These are phyloP conservation scores for Trametes versicolor DNA, from an alignment of 1,284 basidiomycete species.

Conservation along the genomic window DNA sequence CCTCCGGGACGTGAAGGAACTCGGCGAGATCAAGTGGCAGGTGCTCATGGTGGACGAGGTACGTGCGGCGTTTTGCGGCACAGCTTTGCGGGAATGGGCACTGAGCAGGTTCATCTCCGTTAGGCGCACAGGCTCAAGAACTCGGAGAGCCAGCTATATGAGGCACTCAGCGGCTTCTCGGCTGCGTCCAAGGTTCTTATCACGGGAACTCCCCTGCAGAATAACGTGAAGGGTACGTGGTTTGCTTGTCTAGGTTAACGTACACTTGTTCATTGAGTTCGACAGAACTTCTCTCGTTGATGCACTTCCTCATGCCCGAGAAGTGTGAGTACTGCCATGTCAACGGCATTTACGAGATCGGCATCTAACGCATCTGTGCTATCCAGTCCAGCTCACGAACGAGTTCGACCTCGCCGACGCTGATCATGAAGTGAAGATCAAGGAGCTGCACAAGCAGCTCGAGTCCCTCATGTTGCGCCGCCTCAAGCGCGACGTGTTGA, in stretches of 20 bases:
- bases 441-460: slow-evolving; percentile 93
- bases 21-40: slow-evolving; percentile 98
- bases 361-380: slow-evolving; percentile 19
- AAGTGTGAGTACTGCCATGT: slow-evolving; percentile 73
- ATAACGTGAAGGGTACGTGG: slow-evolving; percentile 93
- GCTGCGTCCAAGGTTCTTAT: slow-evolving; percentile 95
- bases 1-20: slow-evolving; percentile 89
- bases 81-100: slow-evolving; percentile 20
- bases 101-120: slow-evolving; percentile 19
- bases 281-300: slow-evolving; percentile 91
- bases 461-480: slow-evolving; percentile 96
- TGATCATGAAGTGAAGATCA: slow-evolving; percentile 95
- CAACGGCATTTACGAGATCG: slow-evolving; percentile 11
- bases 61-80: slow-evolving; percentile 18
- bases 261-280: slow-evolving; percentile 17
- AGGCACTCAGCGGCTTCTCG: slow-evolving; percentile 90
- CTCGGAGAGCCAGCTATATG: slow-evolving; percentile 96
- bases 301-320: slow-evolving; percentile 99
- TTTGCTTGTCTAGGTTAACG: slow-evolving; percentile 21
- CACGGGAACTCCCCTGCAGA: slow-evolving; percentile 98
- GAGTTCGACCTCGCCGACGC: slow-evolving; percentile 95
- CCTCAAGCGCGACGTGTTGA: slow-evolving; percentile 97
- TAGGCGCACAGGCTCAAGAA: slow-evolving; percentile 98
- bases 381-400: slow-evolving; percentile 69
- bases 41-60: slow-evolving; percentile 96